These are phyloP conservation scores for Rhytidiadelphus loreus DNA, from an alignment of 225 moss, liverwort and hornwort species.

Conservation along the genomic window DNA sequence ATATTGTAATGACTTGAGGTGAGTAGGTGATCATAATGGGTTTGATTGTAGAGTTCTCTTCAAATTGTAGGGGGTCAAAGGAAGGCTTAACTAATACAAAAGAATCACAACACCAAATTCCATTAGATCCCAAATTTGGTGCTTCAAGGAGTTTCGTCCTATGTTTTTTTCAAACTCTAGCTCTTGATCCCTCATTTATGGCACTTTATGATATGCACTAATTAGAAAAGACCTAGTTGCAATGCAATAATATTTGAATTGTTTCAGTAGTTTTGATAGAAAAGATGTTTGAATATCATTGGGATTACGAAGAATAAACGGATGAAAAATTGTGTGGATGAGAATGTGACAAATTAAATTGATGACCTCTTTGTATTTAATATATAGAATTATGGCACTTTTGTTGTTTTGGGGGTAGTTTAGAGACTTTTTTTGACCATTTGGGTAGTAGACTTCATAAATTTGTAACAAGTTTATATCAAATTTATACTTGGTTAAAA, in stretches of 20 bases:
- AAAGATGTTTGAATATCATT: neutral
- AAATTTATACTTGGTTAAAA: neutral
- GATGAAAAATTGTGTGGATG: neutral
- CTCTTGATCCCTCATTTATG: neutral
- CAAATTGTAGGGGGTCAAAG: rapidly evolving
- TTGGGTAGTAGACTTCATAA: neutral
- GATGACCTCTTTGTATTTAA: neutral
- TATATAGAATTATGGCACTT: neutral
- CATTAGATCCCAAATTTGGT: rapidly evolving
- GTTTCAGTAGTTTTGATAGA: neutral
- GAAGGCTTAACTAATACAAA: neutral
- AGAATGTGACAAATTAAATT: rapidly evolving
- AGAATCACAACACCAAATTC: neutral
- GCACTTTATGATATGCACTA: rapidly evolving
- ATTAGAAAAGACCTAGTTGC: neutral
- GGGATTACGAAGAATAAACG: neutral
- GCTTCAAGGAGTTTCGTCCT: rapidly evolving
- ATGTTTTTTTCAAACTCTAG: rapidly evolving
- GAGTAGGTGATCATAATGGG: neutral
- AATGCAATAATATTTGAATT: neutral
- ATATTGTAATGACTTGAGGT: neutral
- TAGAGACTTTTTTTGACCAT: neutral
- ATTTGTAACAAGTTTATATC: neutral
- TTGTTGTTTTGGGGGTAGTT: neutral
- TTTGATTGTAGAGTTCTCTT: neutral